These are phyloP conservation scores for Solanum etuberosum DNA, from an alignment of 257 asterid species.

Conservation along the genomic window DNA sequence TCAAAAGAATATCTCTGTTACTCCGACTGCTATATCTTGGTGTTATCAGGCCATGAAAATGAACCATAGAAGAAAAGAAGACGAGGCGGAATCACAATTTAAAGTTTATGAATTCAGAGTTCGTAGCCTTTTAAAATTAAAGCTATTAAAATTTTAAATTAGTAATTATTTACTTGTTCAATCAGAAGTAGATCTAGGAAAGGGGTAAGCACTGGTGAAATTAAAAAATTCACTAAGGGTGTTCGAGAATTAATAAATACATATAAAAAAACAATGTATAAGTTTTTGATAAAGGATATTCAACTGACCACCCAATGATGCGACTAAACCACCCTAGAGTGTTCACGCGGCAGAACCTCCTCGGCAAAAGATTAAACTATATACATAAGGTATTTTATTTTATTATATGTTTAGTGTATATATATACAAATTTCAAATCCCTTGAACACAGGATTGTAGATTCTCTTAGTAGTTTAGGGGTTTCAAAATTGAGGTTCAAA, in stretches of 20 bases:
- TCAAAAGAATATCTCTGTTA: not conserved
- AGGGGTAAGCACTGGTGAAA: no score
- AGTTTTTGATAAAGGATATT: no score
- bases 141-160: not conserved
- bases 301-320: no score
- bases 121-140: not conserved
- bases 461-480: not conserved
- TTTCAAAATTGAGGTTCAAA: not conserved
- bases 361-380: not conserved
- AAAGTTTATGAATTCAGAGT: not conserved
- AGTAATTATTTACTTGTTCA: not conserved
- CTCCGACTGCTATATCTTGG: not conserved
- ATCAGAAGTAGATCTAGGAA: not conserved
- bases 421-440: no score
- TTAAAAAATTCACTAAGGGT: no score
- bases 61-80: not conserved
- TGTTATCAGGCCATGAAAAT: not conserved
- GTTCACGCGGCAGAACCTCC: not conserved
- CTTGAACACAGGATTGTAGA: not conserved
- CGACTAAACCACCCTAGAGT: no score
- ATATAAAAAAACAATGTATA: no score
- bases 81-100: accelerated
- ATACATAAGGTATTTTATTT: no score
- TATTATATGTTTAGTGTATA: no score
- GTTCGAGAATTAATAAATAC: not conserved